Base-by-base conservation (phyloP, 2,329 filamentous ascomycete genomes). In the Aplosporella prunicola region DNA sequence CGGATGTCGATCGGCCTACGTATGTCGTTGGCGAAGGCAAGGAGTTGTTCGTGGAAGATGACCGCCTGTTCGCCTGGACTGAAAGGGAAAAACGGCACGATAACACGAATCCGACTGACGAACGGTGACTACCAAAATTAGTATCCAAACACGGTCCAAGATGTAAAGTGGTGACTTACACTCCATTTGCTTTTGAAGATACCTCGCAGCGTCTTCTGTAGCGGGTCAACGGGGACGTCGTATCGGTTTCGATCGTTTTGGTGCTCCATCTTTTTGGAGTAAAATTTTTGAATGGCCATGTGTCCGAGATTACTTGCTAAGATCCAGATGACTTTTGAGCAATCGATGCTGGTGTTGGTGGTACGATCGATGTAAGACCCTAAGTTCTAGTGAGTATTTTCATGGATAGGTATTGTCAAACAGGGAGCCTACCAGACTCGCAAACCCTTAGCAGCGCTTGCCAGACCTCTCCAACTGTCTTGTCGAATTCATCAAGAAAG, bases 401-500 rank as follows among this genome's bases (percentile, higher is more conserved):
- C n/a, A 24, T 24, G 8, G 8, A n/a, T n/a, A 24, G 22, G 22
- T 24, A 24, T n/a, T 8, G 22, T 24, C n/a, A 24, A 8, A 14
- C 22, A 14, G 23, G 16, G 4, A 9, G 28, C 43, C 39, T 47
- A 61, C 66, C 66, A 25, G 57, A 55, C 4, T 70, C 61, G 38
- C 69, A 66, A 0, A 61, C 57, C 4, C 66, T 42, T 2, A 72
- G 47, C 8, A 72, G 49, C 5, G 65, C 48, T 13, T 68, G 48
- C 7, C 60, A 59, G 2, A 70, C 54, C 1, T 61, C 55, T 5
- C 47, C 10, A 0, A 44, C 53, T 0, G 65, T 67, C 46, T 69
- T 71, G 25, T 71, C 68, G 29, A 71, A 70, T 34, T 72, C 68
- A 35, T 72, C 68, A n/a, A 72, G 44, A 40, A 70, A 71, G 0